phyloP scores from a whole-genome alignment of 176 grass and related monocot genomes.

The Carex pumila region DNA sequence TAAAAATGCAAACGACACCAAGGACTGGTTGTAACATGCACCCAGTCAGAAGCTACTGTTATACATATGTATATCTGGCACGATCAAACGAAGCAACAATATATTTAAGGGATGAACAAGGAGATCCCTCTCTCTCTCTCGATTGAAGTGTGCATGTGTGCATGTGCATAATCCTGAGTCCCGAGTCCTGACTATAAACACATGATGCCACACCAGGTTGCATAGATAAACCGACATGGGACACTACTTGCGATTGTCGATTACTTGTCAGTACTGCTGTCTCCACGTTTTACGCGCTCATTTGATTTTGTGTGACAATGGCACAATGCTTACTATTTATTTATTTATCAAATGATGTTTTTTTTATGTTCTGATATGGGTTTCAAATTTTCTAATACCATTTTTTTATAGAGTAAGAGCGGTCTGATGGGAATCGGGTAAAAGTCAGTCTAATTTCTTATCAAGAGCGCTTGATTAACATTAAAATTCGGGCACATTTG shows the following conservation, averaged over 20 bases:
- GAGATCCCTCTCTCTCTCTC: background rate
- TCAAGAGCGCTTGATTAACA: too few relatives aligned
- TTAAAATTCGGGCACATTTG: too few relatives aligned
- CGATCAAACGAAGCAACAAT: background rate
- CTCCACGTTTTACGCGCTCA: background rate
- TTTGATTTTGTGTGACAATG: slow-evolving; percentile 3
- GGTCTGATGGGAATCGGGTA: too few relatives aligned
- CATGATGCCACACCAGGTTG: slow-evolving; percentile 3
- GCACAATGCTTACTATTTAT: background rate
- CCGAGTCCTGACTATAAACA: background rate
- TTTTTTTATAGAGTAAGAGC: too few relatives aligned
- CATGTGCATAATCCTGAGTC: background rate
- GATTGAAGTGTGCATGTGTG: background rate
- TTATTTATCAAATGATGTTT: background rate
- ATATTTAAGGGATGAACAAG: background rate
- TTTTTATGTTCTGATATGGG: background rate
- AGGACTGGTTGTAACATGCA: too few relatives aligned
- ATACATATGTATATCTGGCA: background rate
- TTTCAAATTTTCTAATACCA: background rate
- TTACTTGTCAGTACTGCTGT: background rate
- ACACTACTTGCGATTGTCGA: background rate
- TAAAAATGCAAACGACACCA: background rate
- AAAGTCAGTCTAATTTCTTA: too few relatives aligned
- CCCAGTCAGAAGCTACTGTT: too few relatives aligned
- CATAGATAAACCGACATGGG: background rate